Evolutionary conservation across 163 green algal species (phyloP).

Genomic region (Scenedesmus sp.): DNA sequence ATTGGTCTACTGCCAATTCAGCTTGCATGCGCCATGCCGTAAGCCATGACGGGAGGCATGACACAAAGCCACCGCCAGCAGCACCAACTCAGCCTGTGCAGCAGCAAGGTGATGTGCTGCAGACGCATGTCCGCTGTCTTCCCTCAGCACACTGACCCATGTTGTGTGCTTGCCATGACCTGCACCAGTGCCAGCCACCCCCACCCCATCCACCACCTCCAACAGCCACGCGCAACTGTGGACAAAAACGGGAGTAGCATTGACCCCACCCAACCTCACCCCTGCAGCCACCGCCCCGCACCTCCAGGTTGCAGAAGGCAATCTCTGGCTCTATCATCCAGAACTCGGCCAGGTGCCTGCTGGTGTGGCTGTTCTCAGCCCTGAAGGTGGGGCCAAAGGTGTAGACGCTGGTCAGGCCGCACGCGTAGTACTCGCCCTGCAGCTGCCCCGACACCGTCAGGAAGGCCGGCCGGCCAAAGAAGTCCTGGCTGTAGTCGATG

Average conservation of each 20-base stretch:
- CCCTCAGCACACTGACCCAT: too few relatives aligned
- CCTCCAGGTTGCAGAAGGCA: constrained; percentile 94
- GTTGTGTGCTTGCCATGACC: too few relatives aligned
- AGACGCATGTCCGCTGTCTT: too few relatives aligned
- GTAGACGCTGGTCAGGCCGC: constrained; percentile 88
- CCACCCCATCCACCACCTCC: too few relatives aligned
- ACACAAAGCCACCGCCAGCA: background rate
- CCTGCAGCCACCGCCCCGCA: background rate
- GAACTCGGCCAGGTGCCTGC: constrained; percentile 98
- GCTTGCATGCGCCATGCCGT: too few relatives aligned
- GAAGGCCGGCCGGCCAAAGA: constrained; percentile 90
- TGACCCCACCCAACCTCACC: background rate
- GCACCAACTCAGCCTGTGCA: background rate
- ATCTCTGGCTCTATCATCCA: constrained; percentile 99
- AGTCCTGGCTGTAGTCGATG: constrained; percentile 92
- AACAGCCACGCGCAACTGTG: too few relatives aligned
- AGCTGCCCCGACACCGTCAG: constrained; percentile 95
- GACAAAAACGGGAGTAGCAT: too few relatives aligned
- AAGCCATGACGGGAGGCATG: too few relatives aligned
- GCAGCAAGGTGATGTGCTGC: too few relatives aligned
- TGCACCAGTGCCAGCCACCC: too few relatives aligned
- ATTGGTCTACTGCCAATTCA: too few relatives aligned
- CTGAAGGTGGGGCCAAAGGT: constrained; percentile 98
- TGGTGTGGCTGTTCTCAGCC: constrained; percentile 96
- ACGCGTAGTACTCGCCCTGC: constrained; percentile 91